phyloP scores from a whole-genome alignment of 495 filamentous ascomycete genomes.

The Aspergillus nidulans region DNA sequence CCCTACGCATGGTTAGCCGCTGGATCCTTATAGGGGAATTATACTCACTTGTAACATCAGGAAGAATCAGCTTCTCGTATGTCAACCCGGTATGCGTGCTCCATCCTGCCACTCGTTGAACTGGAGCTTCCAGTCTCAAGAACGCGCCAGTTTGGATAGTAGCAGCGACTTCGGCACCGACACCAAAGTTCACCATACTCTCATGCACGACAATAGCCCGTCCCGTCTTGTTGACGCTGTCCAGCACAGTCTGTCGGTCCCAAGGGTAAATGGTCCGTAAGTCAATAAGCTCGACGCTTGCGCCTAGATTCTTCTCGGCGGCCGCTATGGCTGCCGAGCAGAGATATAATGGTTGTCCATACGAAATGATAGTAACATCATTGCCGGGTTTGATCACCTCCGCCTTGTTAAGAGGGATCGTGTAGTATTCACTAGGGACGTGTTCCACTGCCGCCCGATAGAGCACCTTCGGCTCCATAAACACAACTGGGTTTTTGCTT shows the following conservation, averaged over 20 bases:
- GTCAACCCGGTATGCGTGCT: constrained; percentile 77
- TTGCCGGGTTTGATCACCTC: constrained; percentile 81
- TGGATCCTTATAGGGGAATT: background rate
- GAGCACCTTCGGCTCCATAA: constrained; percentile 95
- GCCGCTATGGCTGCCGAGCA: constrained; percentile 75
- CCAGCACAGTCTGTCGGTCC: constrained; percentile 79
- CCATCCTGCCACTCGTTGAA: constrained; percentile 88
- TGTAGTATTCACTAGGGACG: constrained; percentile 79
- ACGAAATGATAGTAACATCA: constrained; percentile 83
- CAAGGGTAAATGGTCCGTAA: constrained; percentile 90
- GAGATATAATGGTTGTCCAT: constrained; percentile 87
- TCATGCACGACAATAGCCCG: constrained; percentile 92
- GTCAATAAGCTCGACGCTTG: constrained; percentile 85
- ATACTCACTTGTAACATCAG: constrained; percentile 84
- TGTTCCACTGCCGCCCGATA: constrained; percentile 95
- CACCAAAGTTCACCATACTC: constrained; percentile 89
- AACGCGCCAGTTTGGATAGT: constrained; percentile 90
- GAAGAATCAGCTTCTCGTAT: constrained; percentile 84
- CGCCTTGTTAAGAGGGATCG: constrained; percentile 80
- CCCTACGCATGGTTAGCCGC: constrained; percentile 30
- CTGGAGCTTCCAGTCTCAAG: constrained; percentile 83
- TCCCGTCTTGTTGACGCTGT: constrained; percentile 87
- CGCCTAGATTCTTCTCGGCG: constrained; percentile 75
- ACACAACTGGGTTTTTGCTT: constrained; percentile 84
- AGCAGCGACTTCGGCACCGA: constrained; percentile 89